A percentile compares a stretch with the other conserved stretches of the same genome.
Evolutionary conservation across 129 eudicot genomes (phyloP).

Genomic region (Dittrichia graveolens): DNA sequence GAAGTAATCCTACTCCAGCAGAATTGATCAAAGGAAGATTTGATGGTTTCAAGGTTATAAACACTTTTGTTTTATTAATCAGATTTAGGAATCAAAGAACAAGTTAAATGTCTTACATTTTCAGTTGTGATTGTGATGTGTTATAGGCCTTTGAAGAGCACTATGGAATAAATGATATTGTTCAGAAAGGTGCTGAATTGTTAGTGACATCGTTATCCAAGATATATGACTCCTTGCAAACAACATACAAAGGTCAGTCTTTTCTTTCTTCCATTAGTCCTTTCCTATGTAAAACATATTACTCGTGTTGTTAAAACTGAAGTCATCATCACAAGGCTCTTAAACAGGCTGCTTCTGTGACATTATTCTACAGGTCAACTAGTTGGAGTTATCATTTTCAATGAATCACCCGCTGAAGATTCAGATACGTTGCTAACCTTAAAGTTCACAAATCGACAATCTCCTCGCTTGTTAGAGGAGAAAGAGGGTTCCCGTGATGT

Average conservation of each 20-base stretch:
- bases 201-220: conserved; percentile 58
- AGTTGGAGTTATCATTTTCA: conserved; percentile 63
- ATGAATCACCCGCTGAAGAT: conserved; percentile 34
- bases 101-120: neutral
- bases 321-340: neutral
- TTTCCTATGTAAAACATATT: neutral
- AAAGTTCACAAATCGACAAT: conserved; percentile 42
- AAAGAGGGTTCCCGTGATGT: conserved; percentile 37
- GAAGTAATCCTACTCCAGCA: conserved; percentile 36
- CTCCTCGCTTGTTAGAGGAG: conserved; percentile 60
- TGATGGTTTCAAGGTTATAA: conserved; percentile 73
- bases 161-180: conserved; percentile 68
- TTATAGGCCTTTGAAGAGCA: conserved; percentile 68
- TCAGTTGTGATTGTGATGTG: neutral
- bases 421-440: conserved; percentile 48
- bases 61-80: neutral
- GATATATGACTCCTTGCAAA: conserved; percentile 60
- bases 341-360: neutral
- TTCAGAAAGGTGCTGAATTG: conserved; percentile 60
- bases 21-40: conserved; percentile 72
- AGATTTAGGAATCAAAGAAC: neutral
- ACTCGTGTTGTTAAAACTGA: no score
- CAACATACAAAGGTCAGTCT: conserved; percentile 59
- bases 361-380: conserved; percentile 55
- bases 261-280: neutral